A percentile compares a stretch with the other conserved stretches of the same genome.
phyloP scores from a whole-genome alignment of 257 asterid species.

The Solanum pennellii region DNA sequence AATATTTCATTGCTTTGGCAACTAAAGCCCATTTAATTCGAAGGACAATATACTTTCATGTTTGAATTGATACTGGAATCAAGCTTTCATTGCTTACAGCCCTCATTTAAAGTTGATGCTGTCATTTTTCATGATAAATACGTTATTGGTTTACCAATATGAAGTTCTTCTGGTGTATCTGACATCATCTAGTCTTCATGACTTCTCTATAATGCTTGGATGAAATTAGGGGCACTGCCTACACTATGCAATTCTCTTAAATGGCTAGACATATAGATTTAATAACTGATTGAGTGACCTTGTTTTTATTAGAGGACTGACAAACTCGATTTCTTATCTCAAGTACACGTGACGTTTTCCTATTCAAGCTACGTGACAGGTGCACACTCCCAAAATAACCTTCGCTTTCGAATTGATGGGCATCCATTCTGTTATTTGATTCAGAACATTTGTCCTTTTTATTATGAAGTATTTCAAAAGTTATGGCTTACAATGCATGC shows the following conservation, averaged over 20 bases:
- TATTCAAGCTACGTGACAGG: background rate
- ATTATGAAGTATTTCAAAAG: background rate
- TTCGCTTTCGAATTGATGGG: background rate
- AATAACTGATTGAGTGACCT: background rate
- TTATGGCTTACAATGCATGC: background rate
- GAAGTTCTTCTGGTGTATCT: background rate
- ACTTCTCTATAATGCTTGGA: background rate
- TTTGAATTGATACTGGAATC: background rate
- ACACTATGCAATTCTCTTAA: background rate
- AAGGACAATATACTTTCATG: background rate
- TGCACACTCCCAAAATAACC: background rate
- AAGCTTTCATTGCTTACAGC: background rate
- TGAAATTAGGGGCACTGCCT: background rate
- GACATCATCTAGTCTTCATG: background rate
- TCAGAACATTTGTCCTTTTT: background rate
- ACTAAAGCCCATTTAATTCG: background rate
- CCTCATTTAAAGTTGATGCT: background rate
- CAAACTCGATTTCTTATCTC: background rate
- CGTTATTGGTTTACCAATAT: background rate
- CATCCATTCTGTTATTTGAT: background rate
- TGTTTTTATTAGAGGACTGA: background rate
- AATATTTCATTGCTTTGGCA: background rate
- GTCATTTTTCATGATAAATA: background rate
- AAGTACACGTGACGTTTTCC: background rate
- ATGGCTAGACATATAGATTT: background rate